Evolutionary conservation across 2,329 filamentous ascomycete species (phyloP).

Genomic region (Alternaria hordeiaustralica): DNA sequence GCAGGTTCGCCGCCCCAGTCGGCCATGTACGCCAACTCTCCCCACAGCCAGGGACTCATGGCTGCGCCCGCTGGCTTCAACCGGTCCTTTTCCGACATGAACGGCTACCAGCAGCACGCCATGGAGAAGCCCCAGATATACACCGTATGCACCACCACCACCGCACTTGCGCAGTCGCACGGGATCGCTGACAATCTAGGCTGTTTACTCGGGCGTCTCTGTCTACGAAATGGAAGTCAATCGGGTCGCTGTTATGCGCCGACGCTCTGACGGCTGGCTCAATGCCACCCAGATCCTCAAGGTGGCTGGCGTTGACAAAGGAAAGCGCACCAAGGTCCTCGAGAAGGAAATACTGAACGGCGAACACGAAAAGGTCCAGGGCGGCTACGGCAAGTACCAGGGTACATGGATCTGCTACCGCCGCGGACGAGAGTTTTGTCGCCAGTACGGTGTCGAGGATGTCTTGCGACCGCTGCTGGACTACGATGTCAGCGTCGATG

Average conservation of each 20-base stretch:
- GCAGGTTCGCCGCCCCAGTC: conserved; percentile 39
- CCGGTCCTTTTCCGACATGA: conserved; percentile 49
- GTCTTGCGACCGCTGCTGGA: conserved; percentile 75
- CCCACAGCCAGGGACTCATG: conserved; percentile 42
- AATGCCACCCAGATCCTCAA: conserved; percentile 99
- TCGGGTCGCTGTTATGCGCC: conserved; percentile 90
- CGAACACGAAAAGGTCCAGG: conserved; percentile 97
- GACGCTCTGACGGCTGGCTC: conserved; percentile 92
- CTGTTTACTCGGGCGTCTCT: conserved; percentile 92
- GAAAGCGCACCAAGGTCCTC: conserved; percentile 94
- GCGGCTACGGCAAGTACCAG: conserved; percentile 98
- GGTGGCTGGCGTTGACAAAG: conserved; percentile 95
- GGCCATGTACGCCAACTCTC: conserved; percentile 42
- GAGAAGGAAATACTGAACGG: conserved; percentile 97
- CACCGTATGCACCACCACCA: conserved; percentile 53
- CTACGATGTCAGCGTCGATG: conserved; percentile 80
- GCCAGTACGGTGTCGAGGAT: conserved; percentile 78
- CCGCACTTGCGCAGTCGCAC: conserved; percentile 71
- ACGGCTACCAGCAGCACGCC: conserved; percentile 43
- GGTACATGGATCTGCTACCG: conserved; percentile 98
- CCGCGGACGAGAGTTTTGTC: conserved; percentile 89
- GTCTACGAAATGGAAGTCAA: conserved; percentile 99
- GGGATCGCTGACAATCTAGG: conserved; percentile 51
- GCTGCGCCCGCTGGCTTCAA: conserved; percentile 42
- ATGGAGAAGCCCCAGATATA: conserved; percentile 60